Evolutionary conservation across 108 stramenopile genomes (phyloP), one percentile per base, ranked within the genome.

Genomic region (Nitzschia sp.): DNA sequence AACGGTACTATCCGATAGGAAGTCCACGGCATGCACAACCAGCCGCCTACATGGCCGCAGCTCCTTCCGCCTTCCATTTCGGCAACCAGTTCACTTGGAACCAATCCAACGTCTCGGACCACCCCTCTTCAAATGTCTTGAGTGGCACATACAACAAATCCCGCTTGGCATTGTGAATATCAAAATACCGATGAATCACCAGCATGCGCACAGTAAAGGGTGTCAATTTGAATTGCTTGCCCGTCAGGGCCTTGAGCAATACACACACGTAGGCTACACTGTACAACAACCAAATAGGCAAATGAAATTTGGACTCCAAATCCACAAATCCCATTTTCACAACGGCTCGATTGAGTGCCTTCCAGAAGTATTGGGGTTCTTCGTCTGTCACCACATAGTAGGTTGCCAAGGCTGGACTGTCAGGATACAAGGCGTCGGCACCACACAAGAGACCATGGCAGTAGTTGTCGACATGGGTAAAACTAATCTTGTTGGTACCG

Each of bases 361-460:
- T 79, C 98, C 98, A 99, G 80, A 99, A 96, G 55, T 87, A 81
- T 39, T 84, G 86, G 2, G 82, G 80, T 63, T 63, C 79, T n/a
- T 86, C 95, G 74, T 99, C 98, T 0, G 97, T 97, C 42, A 96
- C 88, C 60, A 99, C 94, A 80, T 99, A 99, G 73, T 96, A 99
- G 56, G 95, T 96, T 0, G 89, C 96, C 21, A 96, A 79, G 0
- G 94, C 95, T 2, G 91, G 93, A 56, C 83, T 86, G 8, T 69
- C 82, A 17, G 75, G 57, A 65, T 89, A 80, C 20, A 99, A 71
- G 15, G 94, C 90, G 78, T 88, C 91, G 9, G 86, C 90, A 21
- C 93, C 91, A 51, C 95, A 82, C 38, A 97, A 92, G 14, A 99
- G 66, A 17, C 97, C 98, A 70, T 97, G 97, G 57, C 92, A 95